Conservation (phyloP, 768 basidiomycete species). For the Collybia sordida region DNA sequence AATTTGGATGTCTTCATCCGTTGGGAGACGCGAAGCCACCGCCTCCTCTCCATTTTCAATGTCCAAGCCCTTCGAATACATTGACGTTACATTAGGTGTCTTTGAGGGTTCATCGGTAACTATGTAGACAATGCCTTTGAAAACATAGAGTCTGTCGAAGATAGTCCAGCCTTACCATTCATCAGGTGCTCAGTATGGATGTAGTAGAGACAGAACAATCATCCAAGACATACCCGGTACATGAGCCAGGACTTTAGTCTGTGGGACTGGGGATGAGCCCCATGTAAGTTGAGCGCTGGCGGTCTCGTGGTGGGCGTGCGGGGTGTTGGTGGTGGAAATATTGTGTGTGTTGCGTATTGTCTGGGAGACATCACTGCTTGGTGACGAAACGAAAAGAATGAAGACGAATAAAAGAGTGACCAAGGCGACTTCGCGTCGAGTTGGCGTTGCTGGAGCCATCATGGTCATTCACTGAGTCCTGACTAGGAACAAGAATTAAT, state of each 20-base stretch:
- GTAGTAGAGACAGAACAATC: background rate
- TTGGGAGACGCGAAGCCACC: constrained; percentile 62
- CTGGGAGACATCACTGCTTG: constrained; percentile 5
- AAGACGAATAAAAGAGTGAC: constrained; percentile 47
- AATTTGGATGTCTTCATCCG: constrained; percentile 76
- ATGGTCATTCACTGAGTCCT: constrained; percentile 6
- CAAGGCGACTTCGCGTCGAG: constrained; percentile 54
- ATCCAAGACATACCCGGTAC: constrained; percentile 56
- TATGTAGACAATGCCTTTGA: constrained; percentile 80
- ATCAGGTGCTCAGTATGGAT: background rate
- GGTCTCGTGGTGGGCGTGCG: constrained; percentile 6
- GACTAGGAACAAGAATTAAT: constrained; percentile 1
- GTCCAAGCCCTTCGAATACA: constrained; percentile 67
- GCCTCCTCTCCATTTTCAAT: constrained; percentile 60
- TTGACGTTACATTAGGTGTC: constrained; percentile 63
- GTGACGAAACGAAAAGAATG: constrained; percentile 43
- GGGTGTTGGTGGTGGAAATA: constrained; percentile 7
- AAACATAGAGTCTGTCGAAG: constrained; percentile 78
- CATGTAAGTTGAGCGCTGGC: constrained; percentile 36
- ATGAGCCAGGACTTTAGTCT: constrained; percentile 72
- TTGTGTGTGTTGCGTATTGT: constrained; percentile 2
- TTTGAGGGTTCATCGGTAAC: constrained; percentile 70
- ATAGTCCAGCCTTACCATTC: constrained; percentile 88
- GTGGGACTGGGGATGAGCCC: constrained; percentile 39
- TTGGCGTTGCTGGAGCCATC: constrained; percentile 44